Evolutionary conservation across 2,329 filamentous ascomycete genomes (phyloP).

Genomic region (Aureobasidium pullulans): DNA sequence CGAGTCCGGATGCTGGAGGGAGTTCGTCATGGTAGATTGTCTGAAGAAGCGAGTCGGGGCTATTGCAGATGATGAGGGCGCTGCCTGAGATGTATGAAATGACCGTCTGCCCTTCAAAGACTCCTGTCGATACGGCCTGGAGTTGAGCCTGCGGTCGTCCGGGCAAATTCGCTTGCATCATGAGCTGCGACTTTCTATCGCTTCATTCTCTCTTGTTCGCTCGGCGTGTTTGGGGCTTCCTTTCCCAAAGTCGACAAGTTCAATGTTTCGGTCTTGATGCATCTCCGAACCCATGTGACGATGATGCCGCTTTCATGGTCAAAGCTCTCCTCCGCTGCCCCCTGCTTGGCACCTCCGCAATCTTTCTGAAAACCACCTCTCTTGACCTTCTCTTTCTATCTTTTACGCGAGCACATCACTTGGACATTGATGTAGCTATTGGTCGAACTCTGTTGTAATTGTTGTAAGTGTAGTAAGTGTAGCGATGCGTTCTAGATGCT

Average conservation of each 20-base stretch:
- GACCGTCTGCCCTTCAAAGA: conserved; percentile 65
- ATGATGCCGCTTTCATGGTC: not conserved
- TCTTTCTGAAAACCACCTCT: no score
- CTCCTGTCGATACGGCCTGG: conserved; percentile 66
- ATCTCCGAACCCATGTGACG: not conserved
- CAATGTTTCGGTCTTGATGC: not conserved
- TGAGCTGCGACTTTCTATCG: not conserved
- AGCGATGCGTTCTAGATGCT: no score
- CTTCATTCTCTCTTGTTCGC: not conserved
- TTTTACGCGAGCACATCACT: no score
- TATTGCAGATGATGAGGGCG: conserved; percentile 75
- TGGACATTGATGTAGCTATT: no score
- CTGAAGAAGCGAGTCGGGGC: conserved; percentile 68
- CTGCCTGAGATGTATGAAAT: conserved; percentile 85
- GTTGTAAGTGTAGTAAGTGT: no score
- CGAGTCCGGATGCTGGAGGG: conserved; percentile 48
- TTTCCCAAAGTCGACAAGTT: not conserved
- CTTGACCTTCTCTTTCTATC: no score
- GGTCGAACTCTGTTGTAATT: no score
- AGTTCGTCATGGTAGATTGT: conserved; percentile 78
- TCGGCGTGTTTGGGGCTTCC: not conserved
- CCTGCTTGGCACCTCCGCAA: not conserved
- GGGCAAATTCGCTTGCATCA: conserved; percentile 70
- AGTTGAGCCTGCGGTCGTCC: conserved; percentile 71
- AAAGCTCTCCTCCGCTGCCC: not conserved